Conservation (phyloP, 495 filamentous ascomycete species). For the Apiosordaria backusii region DNA sequence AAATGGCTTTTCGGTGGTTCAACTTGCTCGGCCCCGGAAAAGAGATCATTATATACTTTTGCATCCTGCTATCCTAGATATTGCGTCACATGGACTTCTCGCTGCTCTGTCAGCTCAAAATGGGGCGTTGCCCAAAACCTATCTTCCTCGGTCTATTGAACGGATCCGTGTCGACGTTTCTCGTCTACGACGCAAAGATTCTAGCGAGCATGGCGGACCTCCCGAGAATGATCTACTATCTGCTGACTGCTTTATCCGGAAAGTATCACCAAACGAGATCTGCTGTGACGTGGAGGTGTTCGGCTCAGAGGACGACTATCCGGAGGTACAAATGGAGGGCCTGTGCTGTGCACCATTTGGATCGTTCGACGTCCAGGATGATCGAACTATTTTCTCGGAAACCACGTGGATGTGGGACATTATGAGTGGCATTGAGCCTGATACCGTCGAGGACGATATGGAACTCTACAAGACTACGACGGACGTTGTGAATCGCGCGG, state of each 20-base stretch:
- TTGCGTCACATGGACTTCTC: neutral
- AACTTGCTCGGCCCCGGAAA: neutral
- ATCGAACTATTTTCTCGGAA: neutral
- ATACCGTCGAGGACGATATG: neutral
- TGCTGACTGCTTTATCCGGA: neutral
- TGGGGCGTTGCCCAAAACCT: neutral
- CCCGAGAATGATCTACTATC: neutral
- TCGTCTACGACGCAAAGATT: neutral
- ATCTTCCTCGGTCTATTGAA: neutral
- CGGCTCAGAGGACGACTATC: neutral
- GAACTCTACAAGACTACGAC: neutral
- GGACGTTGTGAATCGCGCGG: neutral
- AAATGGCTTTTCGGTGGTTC: neutral
- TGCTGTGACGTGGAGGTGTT: neutral
- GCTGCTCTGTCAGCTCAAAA: neutral
- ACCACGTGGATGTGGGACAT: neutral
- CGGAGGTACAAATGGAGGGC: neutral
- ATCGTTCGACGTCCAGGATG: neutral
- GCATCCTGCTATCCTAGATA: neutral
- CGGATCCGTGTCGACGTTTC: neutral
- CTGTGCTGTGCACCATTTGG: neutral
- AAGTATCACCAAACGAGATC: neutral
- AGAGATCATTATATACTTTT: neutral
- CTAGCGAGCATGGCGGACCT: too few relatives aligned
- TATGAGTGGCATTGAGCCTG: neutral